Conservation (phyloP, 257 asterid genomes). For the Solanum infundibuliforme region DNA sequence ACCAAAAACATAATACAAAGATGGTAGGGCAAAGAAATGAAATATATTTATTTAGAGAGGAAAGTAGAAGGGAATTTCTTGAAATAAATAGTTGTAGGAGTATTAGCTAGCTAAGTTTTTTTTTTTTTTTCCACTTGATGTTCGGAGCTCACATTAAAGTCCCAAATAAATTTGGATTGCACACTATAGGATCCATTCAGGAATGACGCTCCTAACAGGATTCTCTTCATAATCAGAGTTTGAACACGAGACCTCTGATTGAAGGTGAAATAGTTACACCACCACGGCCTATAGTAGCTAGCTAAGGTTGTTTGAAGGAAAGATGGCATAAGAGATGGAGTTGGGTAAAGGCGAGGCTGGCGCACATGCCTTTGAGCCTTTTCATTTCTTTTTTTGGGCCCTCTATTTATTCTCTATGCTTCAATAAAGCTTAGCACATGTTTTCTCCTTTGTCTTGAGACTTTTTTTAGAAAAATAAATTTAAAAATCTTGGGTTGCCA, state of each 20-base stretch:
- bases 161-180: accelerated
- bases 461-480: background rate
- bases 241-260: accelerated
- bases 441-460: background rate
- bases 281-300: background rate
- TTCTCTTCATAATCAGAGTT: too few species aligned
- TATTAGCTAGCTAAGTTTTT: background rate
- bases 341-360: background rate
- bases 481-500: background rate
- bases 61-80: background rate
- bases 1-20: background rate
- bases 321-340: background rate
- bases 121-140: background rate
- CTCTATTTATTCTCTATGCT: background rate
- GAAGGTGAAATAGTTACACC: too few species aligned
- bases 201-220: too few species aligned
- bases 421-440: conserved; percentile 5
- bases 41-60: background rate
- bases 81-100: background rate
- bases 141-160: too few species aligned
- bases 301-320: background rate
- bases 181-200: too few species aligned
- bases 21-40: background rate
- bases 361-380: background rate
- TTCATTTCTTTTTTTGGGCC: background rate